Base-by-base conservation (phyloP, 1,139 yeast species). In the Pichia sp. region DNA sequence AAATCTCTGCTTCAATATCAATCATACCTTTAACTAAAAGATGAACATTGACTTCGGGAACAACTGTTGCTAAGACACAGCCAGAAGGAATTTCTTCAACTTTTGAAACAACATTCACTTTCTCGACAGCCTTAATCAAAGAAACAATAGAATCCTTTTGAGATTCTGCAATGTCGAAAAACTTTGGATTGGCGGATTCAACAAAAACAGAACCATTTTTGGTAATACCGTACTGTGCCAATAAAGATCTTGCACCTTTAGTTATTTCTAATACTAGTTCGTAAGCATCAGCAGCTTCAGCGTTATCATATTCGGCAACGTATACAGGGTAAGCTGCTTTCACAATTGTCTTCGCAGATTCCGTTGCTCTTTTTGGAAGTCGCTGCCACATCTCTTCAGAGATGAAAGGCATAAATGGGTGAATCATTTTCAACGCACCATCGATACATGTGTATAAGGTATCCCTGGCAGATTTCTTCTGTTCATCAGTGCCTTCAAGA, bases 381-480 rank as follows among this genome's bases (percentile, higher is more conserved):
- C 97, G 85, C 69, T 91, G 98, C 97, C 96, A 91, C 84, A 91
- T 77, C 71, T 91, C 98, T 67, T 91, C 98, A 39, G 97, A 80
- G 52, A 91, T 72, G 62, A 77, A 91, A 38, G 98, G 98, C 98
- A 91, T 91, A 71, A 86, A 91, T 63, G 98, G 98, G 61, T 91
- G 97, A 55, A 89, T 91, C 69, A 91, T 65, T 63, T 76, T 82
- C 69, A 91, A 74, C 15, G 96, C 96, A 51, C 85, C 84, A 59
- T 91, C 97, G 53, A 91, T 74, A 68, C 95, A 77, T 30, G 93
- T 85, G 77, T 88, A 91, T 54, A 91, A 73, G 25, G 98, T 91
- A 62, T 89, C 93, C 67, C 82, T 85, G 25, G 97, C 98, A 45
- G 95, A 84, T 61, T 76, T 76, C 70, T 80, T 74, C 69, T 89